phyloP scores from a whole-genome alignment of 495 filamentous ascomycete genomes.

The Podospora fimiseda region DNA sequence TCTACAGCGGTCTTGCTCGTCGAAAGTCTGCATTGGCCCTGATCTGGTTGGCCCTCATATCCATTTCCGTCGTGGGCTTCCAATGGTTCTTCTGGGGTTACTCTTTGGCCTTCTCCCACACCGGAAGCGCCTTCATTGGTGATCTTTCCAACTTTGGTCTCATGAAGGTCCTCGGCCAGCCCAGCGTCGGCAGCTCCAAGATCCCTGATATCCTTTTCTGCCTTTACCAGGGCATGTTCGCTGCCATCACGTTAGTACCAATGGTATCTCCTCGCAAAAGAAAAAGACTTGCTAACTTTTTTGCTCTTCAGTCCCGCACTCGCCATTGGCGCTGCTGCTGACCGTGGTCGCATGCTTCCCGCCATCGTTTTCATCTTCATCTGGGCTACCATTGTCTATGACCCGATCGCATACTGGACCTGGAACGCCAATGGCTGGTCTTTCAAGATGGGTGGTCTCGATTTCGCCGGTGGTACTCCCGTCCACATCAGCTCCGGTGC shows the following conservation, averaged over 20 bases:
- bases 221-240: conserved; percentile 98
- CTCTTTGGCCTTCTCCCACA: conserved; percentile 85
- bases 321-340: conserved; percentile 85
- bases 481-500: conserved; percentile 92
- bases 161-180: conserved; percentile 67
- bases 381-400: conserved; percentile 92
- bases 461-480: conserved; percentile 94
- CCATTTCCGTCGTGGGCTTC: conserved; percentile 82
- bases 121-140: conserved; percentile 76
- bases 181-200: conserved; percentile 72
- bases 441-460: conserved; percentile 74
- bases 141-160: conserved; percentile 83
- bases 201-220: conserved; percentile 89
- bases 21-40: conserved; percentile 91
- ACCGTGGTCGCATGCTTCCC: conserved; percentile 90
- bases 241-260: conserved; percentile 61
- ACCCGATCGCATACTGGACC: conserved; percentile 96
- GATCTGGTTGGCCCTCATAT: conserved; percentile 96
- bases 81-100: conserved; percentile 99
- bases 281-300: background rate
- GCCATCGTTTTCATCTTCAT: conserved; percentile 94
- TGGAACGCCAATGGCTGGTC: conserved; percentile 91
- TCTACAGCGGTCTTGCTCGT: conserved; percentile 96
- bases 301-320: conserved; percentile 59
- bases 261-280: background rate